Percentiles rank a stretch among this genome's conserved stretches.
phyloP scores from a whole-genome alignment of 257 asterid species.

The Nicotiana tabacum region DNA sequence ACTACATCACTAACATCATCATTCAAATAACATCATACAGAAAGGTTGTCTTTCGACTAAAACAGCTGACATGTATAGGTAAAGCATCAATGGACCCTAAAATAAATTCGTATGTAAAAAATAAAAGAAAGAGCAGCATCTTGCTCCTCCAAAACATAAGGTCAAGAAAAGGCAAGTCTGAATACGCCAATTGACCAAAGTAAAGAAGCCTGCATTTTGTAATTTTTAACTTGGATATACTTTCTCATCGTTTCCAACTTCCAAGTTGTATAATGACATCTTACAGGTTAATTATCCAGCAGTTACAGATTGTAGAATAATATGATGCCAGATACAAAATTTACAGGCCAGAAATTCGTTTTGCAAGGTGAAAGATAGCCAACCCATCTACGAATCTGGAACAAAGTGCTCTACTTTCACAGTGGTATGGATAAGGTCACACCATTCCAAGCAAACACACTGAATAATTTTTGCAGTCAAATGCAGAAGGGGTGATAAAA shows the following conservation, averaged over 20 bases:
- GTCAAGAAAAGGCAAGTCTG: not conserved
- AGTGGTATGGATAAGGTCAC: not conserved
- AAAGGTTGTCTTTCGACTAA: not conserved
- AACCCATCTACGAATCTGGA: not conserved
- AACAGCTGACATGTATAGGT: not conserved
- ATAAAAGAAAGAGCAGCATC: not conserved
- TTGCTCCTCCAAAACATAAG: not conserved
- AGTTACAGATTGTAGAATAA: not conserved
- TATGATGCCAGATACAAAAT: not conserved
- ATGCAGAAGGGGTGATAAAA: slow-evolving; percentile 13
- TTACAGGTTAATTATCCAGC: not conserved
- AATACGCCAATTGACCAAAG: not conserved
- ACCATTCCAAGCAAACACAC: not conserved
- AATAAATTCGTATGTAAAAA: not conserved
- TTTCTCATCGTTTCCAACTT: not conserved
- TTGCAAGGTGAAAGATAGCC: not conserved
- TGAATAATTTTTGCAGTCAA: not conserved
- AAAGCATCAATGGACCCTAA: not conserved
- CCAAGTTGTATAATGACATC: not conserved
- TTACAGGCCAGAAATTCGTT: not conserved
- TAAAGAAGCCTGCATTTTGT: not conserved
- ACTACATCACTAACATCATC: not conserved
- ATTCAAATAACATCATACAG: not conserved
- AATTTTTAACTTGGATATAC: not conserved
- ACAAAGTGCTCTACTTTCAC: not conserved